Conservation (phyloP, 495 filamentous ascomycete genomes). For the Hyaloscypha bicolor region DNA sequence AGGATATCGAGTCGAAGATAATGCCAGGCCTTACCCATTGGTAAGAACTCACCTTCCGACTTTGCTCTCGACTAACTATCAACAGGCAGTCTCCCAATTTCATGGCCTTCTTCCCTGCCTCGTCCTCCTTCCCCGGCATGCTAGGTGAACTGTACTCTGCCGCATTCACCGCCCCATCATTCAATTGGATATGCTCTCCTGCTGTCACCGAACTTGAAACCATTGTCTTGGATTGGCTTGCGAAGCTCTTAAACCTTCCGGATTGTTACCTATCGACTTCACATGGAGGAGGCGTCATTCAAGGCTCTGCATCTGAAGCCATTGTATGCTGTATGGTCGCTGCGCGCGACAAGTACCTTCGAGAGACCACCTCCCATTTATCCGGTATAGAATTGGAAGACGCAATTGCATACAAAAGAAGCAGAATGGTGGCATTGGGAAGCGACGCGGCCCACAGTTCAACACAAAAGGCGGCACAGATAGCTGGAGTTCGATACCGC, state of each 20-base stretch:
- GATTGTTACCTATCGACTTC: slow-evolving; percentile 75
- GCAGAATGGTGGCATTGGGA: slow-evolving; percentile 77
- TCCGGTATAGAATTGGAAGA: slow-evolving; percentile 64
- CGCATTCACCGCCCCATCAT: slow-evolving; percentile 85
- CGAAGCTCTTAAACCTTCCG: slow-evolving; percentile 71
- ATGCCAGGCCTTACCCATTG: slow-evolving; percentile 95
- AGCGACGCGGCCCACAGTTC: slow-evolving; percentile 80
- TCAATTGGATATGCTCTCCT: slow-evolving; percentile 97
- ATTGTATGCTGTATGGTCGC: slow-evolving; percentile 87
- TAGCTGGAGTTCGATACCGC: slow-evolving; percentile 80
- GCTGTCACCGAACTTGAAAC: slow-evolving; percentile 97
- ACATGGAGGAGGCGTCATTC: slow-evolving; percentile 80
- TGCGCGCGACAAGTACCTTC: slow-evolving; percentile 79
- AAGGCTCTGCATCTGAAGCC: slow-evolving; percentile 90
- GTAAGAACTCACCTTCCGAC: slow-evolving; percentile 39
- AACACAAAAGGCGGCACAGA: slow-evolving; percentile 84
- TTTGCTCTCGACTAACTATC: not conserved
- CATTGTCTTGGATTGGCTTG: slow-evolving; percentile 90
- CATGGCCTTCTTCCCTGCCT: slow-evolving; percentile 93
- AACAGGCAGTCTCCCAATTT: slow-evolving; percentile 85
- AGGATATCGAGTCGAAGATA: slow-evolving; percentile 85
- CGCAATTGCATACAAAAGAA: slow-evolving; percentile 63
- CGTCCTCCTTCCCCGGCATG: slow-evolving; percentile 80
- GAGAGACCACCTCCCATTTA: slow-evolving; percentile 54
- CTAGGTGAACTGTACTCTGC: slow-evolving; percentile 92